Evolutionary conservation across 2,329 filamentous ascomycete species (phyloP).

Genomic region (Fusarium sp.): DNA sequence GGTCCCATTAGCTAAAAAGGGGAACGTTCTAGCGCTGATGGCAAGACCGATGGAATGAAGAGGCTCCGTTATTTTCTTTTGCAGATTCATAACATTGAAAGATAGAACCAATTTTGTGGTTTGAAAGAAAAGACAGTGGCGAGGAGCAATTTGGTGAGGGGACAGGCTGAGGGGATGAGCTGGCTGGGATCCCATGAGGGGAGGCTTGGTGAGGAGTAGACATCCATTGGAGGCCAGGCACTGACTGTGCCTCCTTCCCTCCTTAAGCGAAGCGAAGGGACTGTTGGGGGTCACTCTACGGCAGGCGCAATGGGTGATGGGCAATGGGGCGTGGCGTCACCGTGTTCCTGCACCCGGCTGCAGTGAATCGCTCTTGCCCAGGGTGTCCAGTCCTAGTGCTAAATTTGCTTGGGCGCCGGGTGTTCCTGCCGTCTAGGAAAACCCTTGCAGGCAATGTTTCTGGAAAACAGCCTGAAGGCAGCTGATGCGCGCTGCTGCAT

Average conservation of each 20-base stretch:
- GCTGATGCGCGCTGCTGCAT: neutral
- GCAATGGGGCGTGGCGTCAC: slow-evolving; percentile 14
- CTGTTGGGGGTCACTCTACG: slow-evolving; percentile 4
- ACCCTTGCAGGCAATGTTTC: slow-evolving; percentile 27
- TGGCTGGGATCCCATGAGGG: slow-evolving; percentile 6
- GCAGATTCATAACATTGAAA: neutral
- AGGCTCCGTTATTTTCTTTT: neutral
- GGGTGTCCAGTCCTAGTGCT: neutral
- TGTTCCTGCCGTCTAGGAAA: slow-evolving; percentile 6
- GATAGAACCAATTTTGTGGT: neutral
- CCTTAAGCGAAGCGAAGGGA: neutral
- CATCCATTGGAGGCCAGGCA: neutral
- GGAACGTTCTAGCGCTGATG: neutral
- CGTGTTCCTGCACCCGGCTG: slow-evolving; percentile 25
- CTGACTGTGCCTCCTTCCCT: neutral
- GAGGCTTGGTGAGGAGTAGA: slow-evolving; percentile 5
- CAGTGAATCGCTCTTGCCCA: neutral
- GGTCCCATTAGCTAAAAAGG: neutral
- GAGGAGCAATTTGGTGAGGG: neutral
- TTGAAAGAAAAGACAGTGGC: neutral
- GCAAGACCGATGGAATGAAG: neutral
- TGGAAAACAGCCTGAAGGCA: slow-evolving; percentile 24
- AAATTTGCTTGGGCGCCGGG: neutral
- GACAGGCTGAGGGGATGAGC: neutral
- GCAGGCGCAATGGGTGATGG: slow-evolving; percentile 8